Base-by-base conservation (phyloP, 2,329 filamentous ascomycete genomes). In the Xylariaceae sp. region DNA sequence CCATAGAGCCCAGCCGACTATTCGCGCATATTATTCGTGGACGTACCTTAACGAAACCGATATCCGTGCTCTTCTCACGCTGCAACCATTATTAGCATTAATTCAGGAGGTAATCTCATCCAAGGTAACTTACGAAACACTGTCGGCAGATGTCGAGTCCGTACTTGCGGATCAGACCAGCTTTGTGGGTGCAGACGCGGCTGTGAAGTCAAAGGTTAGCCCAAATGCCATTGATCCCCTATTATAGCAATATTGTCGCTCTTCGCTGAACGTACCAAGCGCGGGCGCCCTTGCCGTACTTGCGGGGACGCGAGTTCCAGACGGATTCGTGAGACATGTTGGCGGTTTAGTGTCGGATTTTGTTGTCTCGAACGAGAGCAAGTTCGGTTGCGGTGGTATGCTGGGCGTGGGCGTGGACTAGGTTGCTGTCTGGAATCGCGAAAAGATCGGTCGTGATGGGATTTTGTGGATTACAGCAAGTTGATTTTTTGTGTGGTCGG, bases 81-180 rank as follows among this genome's bases (percentile, higher is more conserved):
- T 26, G 15, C 19, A 35, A n/a, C 8, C 16, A 4, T 35, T 8
- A 13, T 18, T 13, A 35, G 34, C 19, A 7, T 18, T 9, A 18
- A 18, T 19, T 18, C 19, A 6, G 22, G 22, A 26, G 34, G 18
- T 18, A 13, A 9, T 18, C 19, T 19, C 19, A 18, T 17, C 19
- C 19, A 18, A 17, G 19, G 16, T 9, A 16, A 26, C 22, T 26
- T 26, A 26, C 22, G 47, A 53, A 86, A 78, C 82, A 86, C 69
- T 86, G 82, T 79, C 82, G 81, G 80, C 82, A 86, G 67, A 86
- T 81, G 74, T 95, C 89, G 63, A 96, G 81, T 68, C 93, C 91
- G 79, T 98, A 98, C 80, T 98, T 98, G 80, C 93, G 90, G 83
- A 98, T 95, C 62, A 98, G 84, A 94, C 93, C 93, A 66, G 93